Evolutionary conservation across 441 rosid species (phyloP).

Genomic region (Mallotus japonicus): DNA sequence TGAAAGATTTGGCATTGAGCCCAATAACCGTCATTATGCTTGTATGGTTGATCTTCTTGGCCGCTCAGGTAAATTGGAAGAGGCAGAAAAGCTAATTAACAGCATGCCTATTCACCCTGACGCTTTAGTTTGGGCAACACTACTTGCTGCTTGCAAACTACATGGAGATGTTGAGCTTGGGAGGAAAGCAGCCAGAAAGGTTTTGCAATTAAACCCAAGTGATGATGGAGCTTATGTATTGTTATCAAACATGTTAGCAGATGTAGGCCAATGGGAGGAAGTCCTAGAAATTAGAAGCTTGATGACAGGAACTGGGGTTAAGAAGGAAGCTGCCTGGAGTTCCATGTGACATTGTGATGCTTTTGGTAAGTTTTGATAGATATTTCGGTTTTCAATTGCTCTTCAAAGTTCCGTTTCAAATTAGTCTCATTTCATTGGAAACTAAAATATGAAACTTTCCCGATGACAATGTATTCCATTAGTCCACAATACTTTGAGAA

Average conservation of each 20-base stretch:
- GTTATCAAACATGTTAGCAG: slow-evolving; percentile 71
- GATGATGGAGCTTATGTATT: slow-evolving; percentile 66
- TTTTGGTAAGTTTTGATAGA: background rate
- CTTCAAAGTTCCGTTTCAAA: background rate
- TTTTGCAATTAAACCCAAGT: slow-evolving; percentile 50
- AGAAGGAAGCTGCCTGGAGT: slow-evolving; percentile 77
- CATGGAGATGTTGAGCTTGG: slow-evolving; percentile 75
- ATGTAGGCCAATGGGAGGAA: slow-evolving; percentile 74
- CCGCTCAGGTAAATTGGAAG: slow-evolving; percentile 67
- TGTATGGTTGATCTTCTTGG: slow-evolving; percentile 87
- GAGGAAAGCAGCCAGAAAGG: slow-evolving; percentile 55
- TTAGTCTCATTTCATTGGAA: background rate
- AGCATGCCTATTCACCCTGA: slow-evolving; percentile 56
- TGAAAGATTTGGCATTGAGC: slow-evolving; percentile 56
- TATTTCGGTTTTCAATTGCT: background rate
- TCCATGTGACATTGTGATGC: slow-evolving; percentile 27
- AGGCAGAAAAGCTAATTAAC: slow-evolving; percentile 63
- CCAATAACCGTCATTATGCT: slow-evolving; percentile 59
- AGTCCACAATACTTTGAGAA: background rate
- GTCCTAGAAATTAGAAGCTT: slow-evolving; percentile 50
- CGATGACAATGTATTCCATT: background rate
- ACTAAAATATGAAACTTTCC: background rate
- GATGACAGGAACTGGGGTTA: slow-evolving; percentile 54
- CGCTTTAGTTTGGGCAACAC: slow-evolving; percentile 70
- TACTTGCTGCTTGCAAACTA: slow-evolving; percentile 77